phyloP scores from a whole-genome alignment of 768 basidiomycete genomes.

The Lentinula edodes region DNA sequence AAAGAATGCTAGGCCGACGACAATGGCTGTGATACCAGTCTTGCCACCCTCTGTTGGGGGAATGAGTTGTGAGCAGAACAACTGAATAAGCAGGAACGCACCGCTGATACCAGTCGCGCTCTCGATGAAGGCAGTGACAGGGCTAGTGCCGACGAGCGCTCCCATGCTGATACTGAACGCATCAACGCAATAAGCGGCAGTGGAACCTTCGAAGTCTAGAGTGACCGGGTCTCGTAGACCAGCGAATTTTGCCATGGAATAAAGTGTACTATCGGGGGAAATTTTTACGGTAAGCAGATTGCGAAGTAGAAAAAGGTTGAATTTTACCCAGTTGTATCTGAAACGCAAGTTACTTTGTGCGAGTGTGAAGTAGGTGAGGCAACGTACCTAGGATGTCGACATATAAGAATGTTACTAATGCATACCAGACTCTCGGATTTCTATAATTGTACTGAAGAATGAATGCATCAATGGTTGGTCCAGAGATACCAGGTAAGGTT shows the following conservation, averaged over 20 bases:
- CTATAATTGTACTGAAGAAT: slow-evolving; percentile 42
- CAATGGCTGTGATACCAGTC: slow-evolving; percentile 78
- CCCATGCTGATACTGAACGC: slow-evolving; percentile 80
- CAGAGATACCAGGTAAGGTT: neutral
- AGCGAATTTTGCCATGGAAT: slow-evolving; percentile 89
- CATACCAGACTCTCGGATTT: slow-evolving; percentile 82
- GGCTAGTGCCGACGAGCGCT: slow-evolving; percentile 72
- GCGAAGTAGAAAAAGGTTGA: neutral
- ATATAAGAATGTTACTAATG: slow-evolving; percentile 83
- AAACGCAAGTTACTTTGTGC: neutral
- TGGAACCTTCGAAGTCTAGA: slow-evolving; percentile 81
- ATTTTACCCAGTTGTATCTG: slow-evolving; percentile 45
- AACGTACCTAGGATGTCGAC: slow-evolving; percentile 73
- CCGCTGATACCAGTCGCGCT: slow-evolving; percentile 76
- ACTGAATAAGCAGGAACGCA: slow-evolving; percentile 19
- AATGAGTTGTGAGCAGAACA: neutral
- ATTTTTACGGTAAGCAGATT: neutral
- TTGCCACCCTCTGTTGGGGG: slow-evolving; percentile 68
- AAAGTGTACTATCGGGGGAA: slow-evolving; percentile 61
- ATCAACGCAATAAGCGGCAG: slow-evolving; percentile 77
- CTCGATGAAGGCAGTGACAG: slow-evolving; percentile 81
- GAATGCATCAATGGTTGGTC: neutral
- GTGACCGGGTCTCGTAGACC: slow-evolving; percentile 83
- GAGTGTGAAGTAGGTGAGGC: neutral
- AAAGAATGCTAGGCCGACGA: slow-evolving; percentile 72